Percentiles rank a stretch among this genome's conserved stretches.
phyloP scores from a whole-genome alignment of 2,329 filamentous ascomycete genomes.

The Colletotrichum sp. region DNA sequence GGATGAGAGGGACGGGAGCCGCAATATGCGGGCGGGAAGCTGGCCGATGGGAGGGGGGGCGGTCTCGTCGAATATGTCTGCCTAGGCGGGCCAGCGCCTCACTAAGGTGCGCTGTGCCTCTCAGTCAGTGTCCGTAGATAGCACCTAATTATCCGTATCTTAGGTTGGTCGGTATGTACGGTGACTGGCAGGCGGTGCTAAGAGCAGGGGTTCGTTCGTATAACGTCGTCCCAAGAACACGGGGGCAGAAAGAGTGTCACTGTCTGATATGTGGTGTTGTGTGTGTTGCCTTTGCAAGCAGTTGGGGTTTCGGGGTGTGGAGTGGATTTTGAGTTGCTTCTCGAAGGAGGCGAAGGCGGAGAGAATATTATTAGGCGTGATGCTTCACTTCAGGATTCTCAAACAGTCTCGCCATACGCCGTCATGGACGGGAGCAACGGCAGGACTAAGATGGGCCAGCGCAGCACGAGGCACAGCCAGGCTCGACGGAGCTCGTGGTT shows the following conservation, averaged over 20 bases:
- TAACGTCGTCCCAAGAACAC: conserved; percentile 4
- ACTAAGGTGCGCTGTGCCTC: neutral
- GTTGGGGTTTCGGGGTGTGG: neutral
- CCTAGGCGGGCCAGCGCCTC: neutral
- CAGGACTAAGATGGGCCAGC: neutral
- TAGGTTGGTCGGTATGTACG: neutral
- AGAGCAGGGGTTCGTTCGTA: conserved; percentile 16
- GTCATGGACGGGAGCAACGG: neutral
- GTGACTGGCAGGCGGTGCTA: neutral
- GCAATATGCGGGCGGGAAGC: neutral
- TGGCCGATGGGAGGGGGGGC: neutral
- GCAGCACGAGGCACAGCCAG: neutral
- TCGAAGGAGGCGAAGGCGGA: neutral
- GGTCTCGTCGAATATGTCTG: neutral
- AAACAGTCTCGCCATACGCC: neutral
- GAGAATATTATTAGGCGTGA: neutral
- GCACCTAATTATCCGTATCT: neutral
- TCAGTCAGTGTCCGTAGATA: neutral
- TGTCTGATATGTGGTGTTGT: neutral
- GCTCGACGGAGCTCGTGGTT: neutral
- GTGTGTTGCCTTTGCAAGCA: neutral
- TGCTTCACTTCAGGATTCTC: neutral
- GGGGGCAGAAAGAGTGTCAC: neutral
- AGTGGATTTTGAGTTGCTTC: neutral
- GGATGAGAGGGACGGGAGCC: neutral